Evolutionary conservation across 2,329 filamentous ascomycete species (phyloP).

Genomic region (Xylaria digitata): DNA sequence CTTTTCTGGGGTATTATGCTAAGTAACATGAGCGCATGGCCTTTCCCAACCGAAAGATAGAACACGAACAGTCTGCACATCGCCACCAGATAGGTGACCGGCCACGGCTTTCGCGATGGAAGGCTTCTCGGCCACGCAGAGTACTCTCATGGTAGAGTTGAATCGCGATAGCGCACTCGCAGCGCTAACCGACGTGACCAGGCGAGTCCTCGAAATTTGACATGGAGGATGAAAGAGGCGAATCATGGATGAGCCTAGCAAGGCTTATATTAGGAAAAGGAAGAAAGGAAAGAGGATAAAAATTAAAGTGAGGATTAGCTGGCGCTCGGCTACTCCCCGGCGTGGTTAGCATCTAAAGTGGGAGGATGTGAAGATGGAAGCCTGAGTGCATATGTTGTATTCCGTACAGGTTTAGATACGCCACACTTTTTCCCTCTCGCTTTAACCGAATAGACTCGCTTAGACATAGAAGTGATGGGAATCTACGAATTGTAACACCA

Average conservation of each 20-base stretch:
- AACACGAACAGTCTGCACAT: conserved; percentile 72
- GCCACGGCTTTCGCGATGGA: conserved; percentile 97
- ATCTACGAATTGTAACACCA: background rate
- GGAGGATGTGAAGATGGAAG: background rate
- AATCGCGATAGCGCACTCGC: conserved; percentile 31
- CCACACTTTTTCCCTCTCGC: conserved; percentile 4
- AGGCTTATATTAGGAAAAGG: conserved; percentile 1
- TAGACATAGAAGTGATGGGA: background rate
- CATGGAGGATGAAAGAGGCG: conserved; percentile 32
- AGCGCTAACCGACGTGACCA: conserved; percentile 34
- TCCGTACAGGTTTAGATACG: background rate
- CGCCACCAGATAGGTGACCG: conserved; percentile 84
- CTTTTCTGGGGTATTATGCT: conserved; percentile 76
- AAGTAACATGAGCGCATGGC: conserved; percentile 27
- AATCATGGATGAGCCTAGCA: conserved; percentile 31
- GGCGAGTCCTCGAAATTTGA: conserved; percentile 28
- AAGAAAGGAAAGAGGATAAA: background rate
- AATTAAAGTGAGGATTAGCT: background rate
- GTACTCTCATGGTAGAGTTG: conserved; percentile 61
- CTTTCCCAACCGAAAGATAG: conserved; percentile 31
- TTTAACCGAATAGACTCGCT: background rate
- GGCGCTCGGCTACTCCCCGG: background rate
- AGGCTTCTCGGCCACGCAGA: conserved; percentile 88
- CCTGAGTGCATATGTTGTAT: conserved; percentile 4
- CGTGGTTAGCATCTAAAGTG: background rate